Evolutionary conservation across 2,329 filamentous ascomycete species (phyloP), one percentile per base, ranked within the genome.

Genomic region (Pseudocercospora vitis): DNA sequence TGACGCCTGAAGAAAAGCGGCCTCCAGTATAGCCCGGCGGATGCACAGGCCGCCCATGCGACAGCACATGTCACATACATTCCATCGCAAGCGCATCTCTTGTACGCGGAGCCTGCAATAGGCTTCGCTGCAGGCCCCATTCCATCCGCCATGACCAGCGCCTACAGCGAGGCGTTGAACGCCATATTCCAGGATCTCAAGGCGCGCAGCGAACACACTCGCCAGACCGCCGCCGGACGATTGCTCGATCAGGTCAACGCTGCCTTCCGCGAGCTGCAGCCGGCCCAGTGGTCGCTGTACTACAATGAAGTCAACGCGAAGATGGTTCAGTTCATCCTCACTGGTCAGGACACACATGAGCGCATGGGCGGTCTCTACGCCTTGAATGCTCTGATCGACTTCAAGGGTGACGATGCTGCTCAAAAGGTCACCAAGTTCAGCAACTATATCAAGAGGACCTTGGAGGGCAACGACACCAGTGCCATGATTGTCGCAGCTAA

Each of bases 341-440:
- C 92, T 70, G 89, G 91, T 59, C 87, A 83, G 74, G 91, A 96
- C 70, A 87, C 89, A 4, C 85, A 86, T 64, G 94, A 99, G 70
- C 87, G 91, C 54, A 84, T 96, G 52, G 94, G 91, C 58, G 95
- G 94, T 48, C 87, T 99, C 58, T 87, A 94, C 65, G 92, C 92
- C 55, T 83, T 99, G 57, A 92, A 96, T 71, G 87, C 87, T 53
- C 83, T 99, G 50, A 92, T 97, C 72, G 91, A 96, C 71, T 96
- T 97, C 70, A 92, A 96, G 65, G 92, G 91, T 55, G 89, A 96
- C 64, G 95, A 99, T 74, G 84, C 89, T 19, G 90, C 89, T 29
- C 85, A 90, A 66, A 97, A 97, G 74, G 96, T 94, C 55, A 95
- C 92, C 24, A 85, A 94, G 51, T 99, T 97, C 69, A 90, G 90